Evolutionary conservation across 805 yeast species (phyloP), one percentile per base, ranked within the genome.

Genomic region (Ogataea haglerorum): DNA sequence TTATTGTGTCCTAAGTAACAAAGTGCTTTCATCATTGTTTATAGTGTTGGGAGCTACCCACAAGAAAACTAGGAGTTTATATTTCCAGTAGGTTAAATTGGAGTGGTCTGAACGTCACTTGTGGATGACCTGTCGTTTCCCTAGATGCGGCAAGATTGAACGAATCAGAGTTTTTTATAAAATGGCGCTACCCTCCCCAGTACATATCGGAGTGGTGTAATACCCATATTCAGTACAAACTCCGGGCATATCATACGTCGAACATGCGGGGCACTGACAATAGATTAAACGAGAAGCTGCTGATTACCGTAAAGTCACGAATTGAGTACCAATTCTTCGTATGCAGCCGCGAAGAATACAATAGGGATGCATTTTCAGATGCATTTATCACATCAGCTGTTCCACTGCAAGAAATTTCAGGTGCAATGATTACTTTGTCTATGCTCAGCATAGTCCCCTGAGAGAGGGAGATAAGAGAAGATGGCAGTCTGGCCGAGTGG

Each of bases 401-500:
- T 7, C 2, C 8, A 9, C 7, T 19, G 21, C 9, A 6, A 19
- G n/a, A 26, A n/a, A 8, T n/a, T 26, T 12, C 6, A 26, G 15
- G 15, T 9, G n/a, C 21, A 19, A 3, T 18, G n/a, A 4, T 8
- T 2, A 14, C 2, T 29, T 15, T 5, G 4, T 13, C 4, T 10
- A 3, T 15, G n/a, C 24, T n/a, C 24, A n/a, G 23, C n/a, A 30
- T 30, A 30, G 5, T 9, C n/a, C 4, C 13, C 24, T 18, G 21
- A 16, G n/a, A 7, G n/a, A 10, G 14, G 10, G 10, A 37, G 9
- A 12, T 28, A 27, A 33, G 21, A 40, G 36, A 40, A 45, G 26
- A 36, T 47, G 65, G 65, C 60, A 78, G 82, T 54, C 60, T 60
- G 64, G 64, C 65, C 65, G 65, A 61, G 65, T 61, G 65, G 65